Conservation (phyloP, 2,329 filamentous ascomycete genomes). For the Paecilomyces niveus region DNA sequence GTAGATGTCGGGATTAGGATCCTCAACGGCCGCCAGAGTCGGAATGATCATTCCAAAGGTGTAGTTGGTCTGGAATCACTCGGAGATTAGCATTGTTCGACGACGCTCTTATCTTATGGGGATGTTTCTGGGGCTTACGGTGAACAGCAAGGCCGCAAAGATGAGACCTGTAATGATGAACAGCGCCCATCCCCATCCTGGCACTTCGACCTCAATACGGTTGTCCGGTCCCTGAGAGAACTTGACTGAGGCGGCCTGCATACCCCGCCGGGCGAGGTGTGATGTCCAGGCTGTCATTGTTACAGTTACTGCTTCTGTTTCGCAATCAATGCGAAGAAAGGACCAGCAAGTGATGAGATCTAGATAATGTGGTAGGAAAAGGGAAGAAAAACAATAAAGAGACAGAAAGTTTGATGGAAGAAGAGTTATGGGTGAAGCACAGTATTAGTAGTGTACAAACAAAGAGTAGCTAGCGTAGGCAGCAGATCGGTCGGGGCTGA, state of each 20-base stretch:
- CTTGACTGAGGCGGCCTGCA: constrained; percentile 22
- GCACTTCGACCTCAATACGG: constrained; percentile 14
- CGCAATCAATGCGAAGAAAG: not conserved
- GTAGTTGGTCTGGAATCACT: constrained; percentile 42
- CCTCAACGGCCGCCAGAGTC: constrained; percentile 59
- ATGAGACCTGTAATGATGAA: constrained; percentile 20
- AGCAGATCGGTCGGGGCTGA: not conserved
- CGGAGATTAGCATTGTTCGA: not conserved
- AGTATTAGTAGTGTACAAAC: no score
- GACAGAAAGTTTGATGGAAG: not conserved
- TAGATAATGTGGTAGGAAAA: not conserved
- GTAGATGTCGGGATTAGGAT: constrained; percentile 47
- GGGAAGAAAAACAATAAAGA: not conserved
- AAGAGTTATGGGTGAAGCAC: not conserved
- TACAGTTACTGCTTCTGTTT: not conserved
- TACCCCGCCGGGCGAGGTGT: constrained; percentile 28
- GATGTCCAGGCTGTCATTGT: constrained; percentile 6
- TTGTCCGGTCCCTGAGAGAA: constrained; percentile 14
- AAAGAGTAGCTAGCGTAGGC: not conserved
- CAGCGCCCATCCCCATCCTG: constrained; percentile 18
- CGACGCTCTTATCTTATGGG: not conserved
- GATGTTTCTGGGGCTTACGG: constrained; percentile 16
- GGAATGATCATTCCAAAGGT: constrained; percentile 54
- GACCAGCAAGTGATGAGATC: not conserved
- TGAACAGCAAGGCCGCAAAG: constrained; percentile 15